Base-by-base conservation (phyloP, 2,329 filamentous ascomycete genomes). In the Aspergillus udagawae region DNA sequence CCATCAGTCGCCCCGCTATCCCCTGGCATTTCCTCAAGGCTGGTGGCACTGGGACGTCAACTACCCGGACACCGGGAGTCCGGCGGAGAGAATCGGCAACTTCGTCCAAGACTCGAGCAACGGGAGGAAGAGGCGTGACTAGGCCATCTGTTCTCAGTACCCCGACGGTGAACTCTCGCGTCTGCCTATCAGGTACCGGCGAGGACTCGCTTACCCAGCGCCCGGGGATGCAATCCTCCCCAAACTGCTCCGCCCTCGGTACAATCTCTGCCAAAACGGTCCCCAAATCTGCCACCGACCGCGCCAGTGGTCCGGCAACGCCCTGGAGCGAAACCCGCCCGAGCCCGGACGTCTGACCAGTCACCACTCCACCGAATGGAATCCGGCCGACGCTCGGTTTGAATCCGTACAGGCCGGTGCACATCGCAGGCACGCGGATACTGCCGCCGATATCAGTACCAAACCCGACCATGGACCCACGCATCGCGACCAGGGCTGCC, bases 361-460 rank as follows among this genome's bases (percentile, higher is more conserved):
- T 72, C 54, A 81, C 77, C 63, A 83, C 82, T 0, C 80, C 79
- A 8, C 80, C 79, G 58, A 78, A 83, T 0, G 81, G 81, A 1
- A 84, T 69, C 1, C 83, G 73, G 14, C 74, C 72, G 2, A 67
- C 66, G 42, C 74, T 77, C 1, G 80, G 80, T 54, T 82, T 82
- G 65, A 82, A 75, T 1, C 80, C 79, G 61, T 81, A 83, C 3
- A 82, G 60, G 0, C 80, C 80, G 56, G 79, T 77, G 53, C 79
- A 82, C 74, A 82, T 79, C 1, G 81, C 79, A 0, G 77, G 77
- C 8, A 79, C 67, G 3, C 77, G 72, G 49, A 79, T 76, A 47
- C 74, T 77, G 23, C 77, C 77, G 6, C 75, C 77, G 49, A 88
- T 79, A 70, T 88, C 86, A 0, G 86, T 88, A 0, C 84, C 84